phyloP scores from a whole-genome alignment of 2,329 filamentous ascomycete species.

The Verticillium albo-atrum region DNA sequence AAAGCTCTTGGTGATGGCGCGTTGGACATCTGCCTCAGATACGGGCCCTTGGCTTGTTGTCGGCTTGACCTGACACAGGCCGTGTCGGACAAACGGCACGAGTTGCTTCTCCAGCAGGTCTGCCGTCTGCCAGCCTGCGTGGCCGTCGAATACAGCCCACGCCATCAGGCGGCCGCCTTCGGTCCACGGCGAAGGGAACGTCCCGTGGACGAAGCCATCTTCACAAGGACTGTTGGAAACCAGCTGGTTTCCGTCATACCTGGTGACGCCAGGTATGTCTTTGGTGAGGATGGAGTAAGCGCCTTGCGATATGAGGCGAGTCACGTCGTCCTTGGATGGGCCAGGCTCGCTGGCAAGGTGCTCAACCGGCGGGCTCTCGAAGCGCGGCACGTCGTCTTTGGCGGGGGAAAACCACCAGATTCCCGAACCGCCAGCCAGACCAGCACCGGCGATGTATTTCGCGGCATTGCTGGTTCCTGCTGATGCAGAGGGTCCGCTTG shows the following conservation, averaged over 20 bases:
- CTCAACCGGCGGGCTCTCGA: neutral
- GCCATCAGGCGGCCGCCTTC: constrained; percentile 21
- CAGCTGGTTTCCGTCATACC: constrained; percentile 26
- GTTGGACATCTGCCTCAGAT: constrained; percentile 30
- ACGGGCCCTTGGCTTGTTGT: neutral
- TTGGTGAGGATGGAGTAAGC: neutral
- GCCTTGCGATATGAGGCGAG: neutral
- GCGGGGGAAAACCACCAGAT: neutral
- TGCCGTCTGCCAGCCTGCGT: constrained; percentile 29
- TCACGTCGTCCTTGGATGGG: neutral
- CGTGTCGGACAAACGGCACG: constrained; percentile 20
- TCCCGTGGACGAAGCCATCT: constrained; percentile 26
- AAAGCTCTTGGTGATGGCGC: constrained; percentile 54
- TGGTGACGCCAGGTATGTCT: constrained; percentile 9
- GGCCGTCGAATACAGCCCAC: constrained; percentile 29
- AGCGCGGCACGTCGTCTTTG: neutral
- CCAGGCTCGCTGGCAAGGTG: neutral
- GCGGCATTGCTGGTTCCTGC: neutral
- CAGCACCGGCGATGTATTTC: neutral
- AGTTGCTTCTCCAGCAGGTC: constrained; percentile 23
- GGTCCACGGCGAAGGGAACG: constrained; percentile 14
- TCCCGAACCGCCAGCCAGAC: neutral
- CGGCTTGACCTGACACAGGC: neutral
- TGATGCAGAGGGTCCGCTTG: neutral
- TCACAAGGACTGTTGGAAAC: constrained; percentile 27